Evolutionary conservation across 495 filamentous ascomycete genomes (phyloP), one percentile per base, ranked within the genome.

Genomic region (Daldinia grandis): DNA sequence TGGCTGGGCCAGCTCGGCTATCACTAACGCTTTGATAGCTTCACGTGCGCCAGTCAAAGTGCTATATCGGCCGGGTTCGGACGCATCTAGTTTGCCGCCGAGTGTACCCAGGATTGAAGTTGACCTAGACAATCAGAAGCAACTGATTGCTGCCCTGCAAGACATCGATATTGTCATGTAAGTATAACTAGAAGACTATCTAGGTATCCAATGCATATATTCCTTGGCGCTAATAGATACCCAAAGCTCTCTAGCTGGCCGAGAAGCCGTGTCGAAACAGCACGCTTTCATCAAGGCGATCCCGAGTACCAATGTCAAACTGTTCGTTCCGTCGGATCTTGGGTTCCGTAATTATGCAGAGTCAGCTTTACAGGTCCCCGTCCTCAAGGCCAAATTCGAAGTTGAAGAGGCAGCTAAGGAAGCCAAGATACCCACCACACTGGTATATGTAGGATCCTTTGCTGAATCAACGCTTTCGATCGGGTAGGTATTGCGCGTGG

Each of bases 261-360:
- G 69, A 12, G 71, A 74, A 27, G 67, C 60, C 7, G 42, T 69
- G 24, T 0, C 25, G 5, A 69, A 53, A 35, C 74, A 76, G 35
- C 74, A 59, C 31, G 68, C 24, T 28, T 71, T 76, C 61, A 49
- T 74, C 12, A 76, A 69, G 49, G 74, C 74, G 3, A 71, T 74
- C 14, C 67, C 74, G 2, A 56, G 21, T 8, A 74, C 68, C 15
- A 61, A 69, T 15, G 71, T 76, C 4, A 71, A 74, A 28, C 19
- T 76, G 2, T 76, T 74, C 53, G 71, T 76, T n/a, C 71, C 74
- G 27, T 76, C 67, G 12, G 64, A 74, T 14, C 68, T 76, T 24
- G 68, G 57, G 3, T 38, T 74, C 27, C 64, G 61, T 25, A 58
- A 40, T 6, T 8, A 4, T 15, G 64, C 71, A 21, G 61, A 71